Evolutionary conservation across 768 basidiomycete species (phyloP).

Genomic region (Xerocomellus chrysenteron): DNA sequence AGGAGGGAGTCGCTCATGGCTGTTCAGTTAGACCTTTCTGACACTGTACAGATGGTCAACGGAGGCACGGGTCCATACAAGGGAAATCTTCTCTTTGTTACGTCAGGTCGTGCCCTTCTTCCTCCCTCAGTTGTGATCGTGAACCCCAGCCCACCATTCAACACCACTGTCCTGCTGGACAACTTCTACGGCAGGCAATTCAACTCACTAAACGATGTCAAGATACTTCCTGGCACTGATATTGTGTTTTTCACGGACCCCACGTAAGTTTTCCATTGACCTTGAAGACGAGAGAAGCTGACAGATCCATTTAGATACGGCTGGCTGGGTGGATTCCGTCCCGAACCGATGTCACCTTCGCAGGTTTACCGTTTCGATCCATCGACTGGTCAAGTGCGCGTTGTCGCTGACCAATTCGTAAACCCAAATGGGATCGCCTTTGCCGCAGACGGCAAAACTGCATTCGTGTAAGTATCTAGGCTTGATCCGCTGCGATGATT

Average conservation of each 20-base stretch:
- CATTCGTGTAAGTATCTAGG: slow-evolving; percentile 52
- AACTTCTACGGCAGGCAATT: slow-evolving; percentile 82
- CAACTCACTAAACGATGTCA: slow-evolving; percentile 81
- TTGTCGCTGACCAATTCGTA: slow-evolving; percentile 76
- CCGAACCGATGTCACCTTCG: slow-evolving; percentile 61
- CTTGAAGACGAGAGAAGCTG: background rate
- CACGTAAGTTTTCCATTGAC: slow-evolving; percentile 41
- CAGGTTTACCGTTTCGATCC: slow-evolving; percentile 80
- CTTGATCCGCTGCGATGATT: background rate
- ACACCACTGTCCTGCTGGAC: slow-evolving; percentile 68
- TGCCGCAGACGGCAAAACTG: slow-evolving; percentile 57
- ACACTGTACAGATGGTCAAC: slow-evolving; percentile 67
- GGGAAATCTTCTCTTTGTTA: slow-evolving; percentile 57
- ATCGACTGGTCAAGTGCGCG: slow-evolving; percentile 58
- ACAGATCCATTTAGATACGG: slow-evolving; percentile 49
- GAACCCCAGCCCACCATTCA: slow-evolving; percentile 62
- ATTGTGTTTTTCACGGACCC: slow-evolving; percentile 78
- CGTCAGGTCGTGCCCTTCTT: slow-evolving; percentile 60
- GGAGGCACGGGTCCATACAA: slow-evolving; percentile 65
- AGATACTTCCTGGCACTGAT: slow-evolving; percentile 64
- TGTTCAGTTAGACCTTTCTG: slow-evolving; percentile 54
- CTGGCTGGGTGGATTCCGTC: slow-evolving; percentile 63
- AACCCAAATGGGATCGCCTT: slow-evolving; percentile 77
- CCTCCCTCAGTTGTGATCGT: slow-evolving; percentile 66
- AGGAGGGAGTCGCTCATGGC: background rate